Evolutionary conservation across 768 basidiomycete species (phyloP).

Genomic region (Hypsizygus marmoreus): DNA sequence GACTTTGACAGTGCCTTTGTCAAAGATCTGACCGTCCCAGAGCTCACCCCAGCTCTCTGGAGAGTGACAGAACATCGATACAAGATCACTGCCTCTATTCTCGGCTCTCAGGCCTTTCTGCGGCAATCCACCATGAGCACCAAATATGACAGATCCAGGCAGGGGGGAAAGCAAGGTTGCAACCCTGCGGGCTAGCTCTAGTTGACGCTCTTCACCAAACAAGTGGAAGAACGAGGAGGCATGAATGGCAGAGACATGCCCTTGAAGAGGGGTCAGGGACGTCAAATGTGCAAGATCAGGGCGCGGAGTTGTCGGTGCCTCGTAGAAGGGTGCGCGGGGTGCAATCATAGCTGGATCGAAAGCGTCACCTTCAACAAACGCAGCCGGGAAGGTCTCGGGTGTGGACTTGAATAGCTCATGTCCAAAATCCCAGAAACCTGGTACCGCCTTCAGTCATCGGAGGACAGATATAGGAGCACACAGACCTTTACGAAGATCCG

Average conservation of each 20-base stretch:
- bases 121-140: conserved; percentile 35
- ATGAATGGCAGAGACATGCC: conserved; percentile 51
- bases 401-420: conserved; percentile 52
- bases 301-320: conserved; percentile 18
- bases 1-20: conserved; percentile 31
- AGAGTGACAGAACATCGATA: conserved; percentile 36
- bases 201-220: conserved; percentile 42
- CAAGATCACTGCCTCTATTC: not conserved
- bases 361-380: conserved; percentile 51
- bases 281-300: conserved; percentile 32
- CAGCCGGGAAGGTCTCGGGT: conserved; percentile 45
- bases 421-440: conserved; percentile 58
- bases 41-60: conserved; percentile 36
- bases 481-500: conserved; percentile 31
- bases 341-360: conserved; percentile 44
- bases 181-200: conserved; percentile 40
- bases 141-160: conserved; percentile 49
- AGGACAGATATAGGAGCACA: not conserved
- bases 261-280: conserved; percentile 47
- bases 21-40: conserved; percentile 38
- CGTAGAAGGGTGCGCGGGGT: conserved; percentile 19
- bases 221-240: conserved; percentile 56
- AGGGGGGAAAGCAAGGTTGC: conserved; percentile 42
- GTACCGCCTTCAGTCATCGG: too few species aligned
- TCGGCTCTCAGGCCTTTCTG: conserved; percentile 30